phyloP scores from a whole-genome alignment of 208 protist species.

The Naegleria lovaniensis region DNA sequence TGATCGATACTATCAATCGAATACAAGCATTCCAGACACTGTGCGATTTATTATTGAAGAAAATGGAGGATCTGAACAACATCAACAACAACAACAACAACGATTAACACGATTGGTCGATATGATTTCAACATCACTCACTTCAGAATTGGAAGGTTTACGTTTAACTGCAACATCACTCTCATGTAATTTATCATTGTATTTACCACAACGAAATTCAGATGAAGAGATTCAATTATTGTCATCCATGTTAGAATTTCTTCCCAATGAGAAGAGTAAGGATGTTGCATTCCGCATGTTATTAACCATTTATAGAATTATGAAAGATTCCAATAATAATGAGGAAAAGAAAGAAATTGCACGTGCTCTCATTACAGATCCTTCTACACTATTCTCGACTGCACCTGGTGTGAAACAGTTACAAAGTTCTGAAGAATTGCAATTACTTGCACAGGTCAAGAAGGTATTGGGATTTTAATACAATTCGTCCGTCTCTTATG shows the following conservation, averaged over 20 bases:
- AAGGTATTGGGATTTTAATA: not conserved
- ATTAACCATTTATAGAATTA: not conserved
- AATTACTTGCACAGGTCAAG: not conserved
- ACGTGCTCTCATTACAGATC: not conserved
- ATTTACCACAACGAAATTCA: not conserved
- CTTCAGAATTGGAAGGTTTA: not conserved
- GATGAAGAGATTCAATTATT: conserved; percentile 18
- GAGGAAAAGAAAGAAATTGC: not conserved
- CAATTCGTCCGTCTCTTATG: no score
- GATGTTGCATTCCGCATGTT: not conserved
- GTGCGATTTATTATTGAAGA: not conserved
- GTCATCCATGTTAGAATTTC: not conserved
- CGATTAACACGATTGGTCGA: not conserved
- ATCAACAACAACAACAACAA: no score
- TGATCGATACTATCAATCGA: not conserved
- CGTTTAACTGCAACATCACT: not conserved
- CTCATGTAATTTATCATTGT: not conserved
- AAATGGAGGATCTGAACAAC: no score
- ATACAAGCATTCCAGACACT: not conserved
- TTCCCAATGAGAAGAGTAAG: not conserved
- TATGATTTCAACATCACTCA: not conserved
- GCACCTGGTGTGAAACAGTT: not conserved
- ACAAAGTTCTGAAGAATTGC: not conserved
- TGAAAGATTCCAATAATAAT: not conserved
- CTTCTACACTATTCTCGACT: not conserved